These are phyloP conservation scores for Lycium ferocissimum DNA, from an alignment of 257 asterid species.

Conservation along the genomic window DNA sequence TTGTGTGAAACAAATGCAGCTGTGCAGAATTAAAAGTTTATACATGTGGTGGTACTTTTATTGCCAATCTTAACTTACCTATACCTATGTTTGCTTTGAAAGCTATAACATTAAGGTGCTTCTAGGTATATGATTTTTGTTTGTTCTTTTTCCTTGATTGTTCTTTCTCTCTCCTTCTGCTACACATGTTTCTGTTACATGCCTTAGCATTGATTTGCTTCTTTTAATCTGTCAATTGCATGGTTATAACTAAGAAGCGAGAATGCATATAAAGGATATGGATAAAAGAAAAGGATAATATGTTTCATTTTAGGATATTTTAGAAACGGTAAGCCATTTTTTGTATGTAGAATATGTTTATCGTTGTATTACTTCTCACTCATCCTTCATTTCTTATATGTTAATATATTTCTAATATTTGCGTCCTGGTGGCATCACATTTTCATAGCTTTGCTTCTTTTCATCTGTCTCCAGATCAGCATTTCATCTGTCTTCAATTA, in stretches of 20 bases:
- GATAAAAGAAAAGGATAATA: not conserved
- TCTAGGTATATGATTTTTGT: not conserved
- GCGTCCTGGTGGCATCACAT: not conserved
- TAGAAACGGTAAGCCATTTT: not conserved
- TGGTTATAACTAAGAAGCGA: not conserved
- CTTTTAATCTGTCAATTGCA: not conserved
- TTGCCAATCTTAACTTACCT: slow-evolving; percentile 7
- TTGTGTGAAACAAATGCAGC: slow-evolving; percentile 16
- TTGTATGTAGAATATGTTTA: not conserved
- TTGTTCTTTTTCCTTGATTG: not conserved
- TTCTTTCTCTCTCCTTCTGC: slow-evolving; percentile 2
- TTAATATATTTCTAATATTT: not conserved
- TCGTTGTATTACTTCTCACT: not conserved
- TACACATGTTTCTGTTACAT: not conserved
- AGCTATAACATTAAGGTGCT: not conserved
- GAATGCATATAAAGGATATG: not conserved
- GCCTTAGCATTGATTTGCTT: not conserved
- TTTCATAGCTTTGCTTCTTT: not conserved
- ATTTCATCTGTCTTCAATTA: not conserved
- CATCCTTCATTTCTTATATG: not conserved
- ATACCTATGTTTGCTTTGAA: not conserved
- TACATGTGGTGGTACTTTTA: not conserved
- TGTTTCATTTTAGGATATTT: not conserved
- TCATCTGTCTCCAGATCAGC: not conserved
- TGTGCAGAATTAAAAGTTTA: not conserved